Base-by-base conservation (phyloP, 2,329 filamentous ascomycete species). In the Hypoxylon sp. region DNA sequence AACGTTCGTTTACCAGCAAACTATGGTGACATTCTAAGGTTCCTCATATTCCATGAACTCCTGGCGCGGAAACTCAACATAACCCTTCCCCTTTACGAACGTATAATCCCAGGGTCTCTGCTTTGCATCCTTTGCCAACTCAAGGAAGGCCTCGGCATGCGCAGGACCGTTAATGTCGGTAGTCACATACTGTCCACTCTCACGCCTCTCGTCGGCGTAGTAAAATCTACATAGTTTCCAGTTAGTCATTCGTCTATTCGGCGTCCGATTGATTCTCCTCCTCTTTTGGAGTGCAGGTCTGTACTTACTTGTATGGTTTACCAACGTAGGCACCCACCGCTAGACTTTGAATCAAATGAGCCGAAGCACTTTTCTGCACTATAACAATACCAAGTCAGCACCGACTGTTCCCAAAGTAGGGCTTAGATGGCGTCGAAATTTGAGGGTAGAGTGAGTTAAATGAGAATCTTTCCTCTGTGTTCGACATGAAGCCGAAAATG, bases 281-380 rank as follows among this genome's bases (percentile, higher is more conserved):
- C 14, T 19, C 6, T 24, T 13, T n/a, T 10, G 6, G 10, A 37
- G 8, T 2, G 35, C 22, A 14, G 2, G 22, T 44, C 11, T 37
- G 17, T 4, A 74, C 76, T 67, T 58, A 76, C 75, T 74, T 77
- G 39, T 74, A 77, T 1, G 71, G 74, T 24, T 72, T 76, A 10
- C 67, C 74, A 2, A 57, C 22, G 51, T 70, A 72, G 10, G 47
- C 47, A 5, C 33, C 60, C 14, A 53, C 52, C 13, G 69, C 74
- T 3, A 76, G 63, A 33, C 71, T 51, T 22, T 72, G 62, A 35
- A 76, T 67, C 64, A 73, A 51, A 31, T 69, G 50, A 3, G 74
- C 69, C 1, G 67, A n/a, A 1, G 71, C 66, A 35, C 19, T 59
- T 58, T 76, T 77, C 26, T 67, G 73, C 55, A 75, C 67, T 70